phyloP scores from a whole-genome alignment of 345 rosid species.

The Citrus hindsii region DNA sequence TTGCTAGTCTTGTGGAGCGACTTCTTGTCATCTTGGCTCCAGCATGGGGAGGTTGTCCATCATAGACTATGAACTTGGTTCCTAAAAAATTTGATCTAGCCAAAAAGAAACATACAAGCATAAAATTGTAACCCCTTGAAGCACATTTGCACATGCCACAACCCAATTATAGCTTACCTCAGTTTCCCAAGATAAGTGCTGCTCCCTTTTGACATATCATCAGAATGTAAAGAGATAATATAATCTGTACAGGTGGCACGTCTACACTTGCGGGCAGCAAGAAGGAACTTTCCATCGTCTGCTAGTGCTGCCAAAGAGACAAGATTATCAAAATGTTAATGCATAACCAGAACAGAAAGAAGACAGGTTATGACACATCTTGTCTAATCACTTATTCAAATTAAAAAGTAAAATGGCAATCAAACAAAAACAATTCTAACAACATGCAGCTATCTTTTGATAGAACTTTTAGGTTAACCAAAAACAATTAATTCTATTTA shows the following conservation, averaged over 20 bases:
- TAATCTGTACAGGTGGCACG: conserved; percentile 70
- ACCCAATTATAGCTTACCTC: conserved; percentile 33
- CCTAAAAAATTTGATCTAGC: conserved; percentile 75
- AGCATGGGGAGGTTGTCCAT: conserved; percentile 42
- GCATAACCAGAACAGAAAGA: background rate
- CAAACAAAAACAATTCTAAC: background rate
- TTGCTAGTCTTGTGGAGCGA: conserved; percentile 45
- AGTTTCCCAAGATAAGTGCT: conserved; percentile 53
- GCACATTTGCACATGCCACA: background rate
- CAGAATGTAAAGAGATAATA: conserved; percentile 42
- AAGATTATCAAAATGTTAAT: conserved; percentile 1
- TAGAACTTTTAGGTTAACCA: background rate
- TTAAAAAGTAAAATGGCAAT: background rate
- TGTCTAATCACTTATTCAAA: background rate
- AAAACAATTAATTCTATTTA: background rate
- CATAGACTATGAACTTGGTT: conserved; percentile 63
- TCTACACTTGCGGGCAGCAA: conserved; percentile 61
- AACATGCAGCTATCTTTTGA: background rate
- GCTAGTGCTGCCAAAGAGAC: conserved; percentile 41
- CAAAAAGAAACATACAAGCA: conserved; percentile 2
- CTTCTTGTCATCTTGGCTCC: conserved; percentile 50
- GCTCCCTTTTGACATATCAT: conserved; percentile 45
- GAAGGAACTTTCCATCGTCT: conserved; percentile 72
- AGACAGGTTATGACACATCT: background rate
- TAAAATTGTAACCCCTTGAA: background rate